Evolutionary conservation across 2,329 filamentous ascomycete species (phyloP), one percentile per base, ranked within the genome.

Genomic region (Daldinia sp.): DNA sequence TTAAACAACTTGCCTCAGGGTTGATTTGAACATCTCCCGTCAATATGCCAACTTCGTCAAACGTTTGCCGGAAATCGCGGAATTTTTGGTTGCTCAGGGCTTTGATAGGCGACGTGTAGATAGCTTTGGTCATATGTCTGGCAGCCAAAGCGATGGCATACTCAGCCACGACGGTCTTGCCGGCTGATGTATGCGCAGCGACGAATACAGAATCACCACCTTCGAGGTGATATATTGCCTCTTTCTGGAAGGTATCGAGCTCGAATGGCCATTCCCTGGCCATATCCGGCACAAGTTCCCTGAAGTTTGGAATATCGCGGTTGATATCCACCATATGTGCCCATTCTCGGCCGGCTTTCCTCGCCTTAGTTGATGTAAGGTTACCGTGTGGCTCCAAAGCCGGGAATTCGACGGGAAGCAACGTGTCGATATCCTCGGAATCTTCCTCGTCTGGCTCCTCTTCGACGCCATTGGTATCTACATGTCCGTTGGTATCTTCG

Each of bases 91-190:
- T 99, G 78, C 95, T 98, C 59, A 99, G 81, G 2, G 95, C 95
- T 77, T 99, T 99, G 81, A 99, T 99, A 0, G 95, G 95, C 0
- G 95, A 98, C 0, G 95, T 99, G 76, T 99, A 99, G 67, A 99
- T 99, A 19, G 95, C 94, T 77, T 99, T 99, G 7, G 95, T 99
- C 94, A 98, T 98, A 76, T 99, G 95, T 74, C 94, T 96, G n/a
- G 93, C 90, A 27, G 95, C 95, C 61, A 99, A 82, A 5, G 95
- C 93, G 76, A 99, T 98, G 49, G 94, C 95, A 77, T 99, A 99
- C 76, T 99, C 95, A 25, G 95, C 95, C 11, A 99, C 95, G 0
- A 98, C 95, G 1, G 95, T 99, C 81, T 99, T 99, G 58, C 95
- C 95, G 19, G 95, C 95, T 30, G 95, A 99, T 0, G 95, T 99